Percentiles rank a stretch among this genome's conserved stretches.
Evolutionary conservation across 163 green algal genomes (phyloP).

Genomic region (Chlorella variabilis): DNA sequence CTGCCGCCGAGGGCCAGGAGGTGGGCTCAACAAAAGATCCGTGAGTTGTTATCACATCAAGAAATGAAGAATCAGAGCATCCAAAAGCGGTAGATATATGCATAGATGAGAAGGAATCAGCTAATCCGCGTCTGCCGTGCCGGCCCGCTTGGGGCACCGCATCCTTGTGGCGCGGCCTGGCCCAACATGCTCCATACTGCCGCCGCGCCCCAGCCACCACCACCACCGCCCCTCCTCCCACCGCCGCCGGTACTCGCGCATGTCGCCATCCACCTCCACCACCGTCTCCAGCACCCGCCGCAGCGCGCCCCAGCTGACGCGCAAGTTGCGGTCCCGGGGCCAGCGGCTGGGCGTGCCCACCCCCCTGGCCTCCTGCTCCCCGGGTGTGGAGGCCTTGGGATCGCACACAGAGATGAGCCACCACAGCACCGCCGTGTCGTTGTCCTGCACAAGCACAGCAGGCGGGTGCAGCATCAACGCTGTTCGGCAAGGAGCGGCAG

Average conservation of each 20-base stretch:
- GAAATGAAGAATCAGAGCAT: too few relatives aligned
- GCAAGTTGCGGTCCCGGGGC: constrained; percentile 14
- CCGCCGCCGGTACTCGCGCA: not conserved
- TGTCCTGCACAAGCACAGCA: not conserved
- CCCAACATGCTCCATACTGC: not conserved
- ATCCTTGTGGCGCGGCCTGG: not conserved
- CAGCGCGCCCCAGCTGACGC: constrained; percentile 8
- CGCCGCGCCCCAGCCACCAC: constrained; percentile 9
- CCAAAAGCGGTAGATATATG: too few relatives aligned
- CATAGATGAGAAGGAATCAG: too few relatives aligned
- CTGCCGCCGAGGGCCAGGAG: too few relatives aligned
- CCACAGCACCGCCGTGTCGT: constrained; percentile 5
- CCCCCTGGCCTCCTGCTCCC: not conserved
- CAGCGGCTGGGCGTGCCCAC: not conserved
- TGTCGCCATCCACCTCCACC: not conserved
- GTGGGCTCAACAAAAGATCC: too few relatives aligned
- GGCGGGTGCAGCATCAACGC: too few relatives aligned
- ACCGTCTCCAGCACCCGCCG: not conserved
- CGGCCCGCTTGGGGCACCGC: constrained; percentile 29
- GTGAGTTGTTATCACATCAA: too few relatives aligned
- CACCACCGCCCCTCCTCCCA: constrained; percentile 28
- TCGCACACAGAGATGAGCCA: constrained; percentile 16
- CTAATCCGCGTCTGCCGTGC: too few relatives aligned
- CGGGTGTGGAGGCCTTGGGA: not conserved
- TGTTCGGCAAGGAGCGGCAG: too few relatives aligned